Base-by-base conservation (phyloP, 192 early-diverging fungal species). In the Coemansia sp. region DNA sequence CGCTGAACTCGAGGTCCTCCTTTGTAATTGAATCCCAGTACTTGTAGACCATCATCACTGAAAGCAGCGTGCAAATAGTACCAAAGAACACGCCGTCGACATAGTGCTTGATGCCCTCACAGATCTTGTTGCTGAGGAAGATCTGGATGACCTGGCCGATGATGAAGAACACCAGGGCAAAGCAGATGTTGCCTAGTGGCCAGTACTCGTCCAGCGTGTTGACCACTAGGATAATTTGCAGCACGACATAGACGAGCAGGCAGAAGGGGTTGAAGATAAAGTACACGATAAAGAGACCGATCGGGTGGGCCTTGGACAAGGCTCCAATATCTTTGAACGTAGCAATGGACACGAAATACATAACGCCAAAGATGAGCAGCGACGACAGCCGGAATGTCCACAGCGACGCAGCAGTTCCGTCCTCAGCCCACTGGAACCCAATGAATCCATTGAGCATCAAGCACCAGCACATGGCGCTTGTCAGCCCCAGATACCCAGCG, bases 1-100 rank as follows among this genome's bases (percentile, higher is more conserved):
- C 90, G 34, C 86, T 89, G 67, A 97, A 98, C 84, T 98, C 97
- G 39, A 98, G 86, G 71, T 98, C 97, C 73, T 98, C 97, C 86
- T 98, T 97, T 44, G 97, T 98, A 77, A 98, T 98, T 32, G 90
- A 92, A 77, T 98, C 97, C 97, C 97, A 98, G 86, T 95, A 98
- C 86, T 98, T 98, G 90, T 98, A 98, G 1, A 98, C 92, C 94
- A 98, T 96, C 97, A 98, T 98, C 53, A 98, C 95, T 41, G 90
- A 89, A 65, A 98, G 83, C 46, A 98, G 83, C 14, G 91, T 94
- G 69, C 90, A 90, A 38, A 96, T 95, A 5, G 90, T 90, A 21
- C 92, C 93, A 87, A 98, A 97, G 89, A 98, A 98, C 84, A 98
- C 84, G 44, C 97, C 97, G 77, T 98, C 95, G 32, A 98, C 86